phyloP scores from a whole-genome alignment of 345 rosid genomes.

The Kernera saxatilis region DNA sequence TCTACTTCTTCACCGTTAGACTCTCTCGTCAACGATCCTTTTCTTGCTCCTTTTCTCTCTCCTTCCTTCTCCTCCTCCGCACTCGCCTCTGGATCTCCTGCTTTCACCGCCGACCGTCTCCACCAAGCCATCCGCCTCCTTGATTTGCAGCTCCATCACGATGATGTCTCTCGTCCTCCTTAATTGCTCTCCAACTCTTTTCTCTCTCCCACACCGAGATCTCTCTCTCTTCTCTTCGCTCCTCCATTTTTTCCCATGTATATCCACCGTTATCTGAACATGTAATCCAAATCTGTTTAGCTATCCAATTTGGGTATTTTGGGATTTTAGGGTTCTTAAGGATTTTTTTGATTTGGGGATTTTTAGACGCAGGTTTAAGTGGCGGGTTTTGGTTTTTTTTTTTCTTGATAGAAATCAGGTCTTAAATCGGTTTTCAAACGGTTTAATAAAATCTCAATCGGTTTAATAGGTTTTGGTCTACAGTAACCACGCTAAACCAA shows the following conservation, averaged over 20 bases:
- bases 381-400: no score
- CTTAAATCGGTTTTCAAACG: no score
- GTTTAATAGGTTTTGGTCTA: no score
- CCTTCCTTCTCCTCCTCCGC: conserved; percentile 84
- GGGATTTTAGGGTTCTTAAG: no score
- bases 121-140: conserved; percentile 88
- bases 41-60: conserved; percentile 78
- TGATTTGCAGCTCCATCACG: conserved; percentile 80
- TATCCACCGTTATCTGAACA: conserved; percentile 74
- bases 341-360: no score
- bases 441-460: no score
- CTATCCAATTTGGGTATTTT: no score
- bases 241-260: conserved; percentile 79
- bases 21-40: conserved; percentile 59
- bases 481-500: no score
- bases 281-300: conserved; percentile 56
- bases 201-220: conserved; percentile 73
- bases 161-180: conserved; percentile 76
- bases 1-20: conserved; percentile 51
- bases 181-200: conserved; percentile 73
- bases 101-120: conserved; percentile 92
- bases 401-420: no score
- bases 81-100: conserved; percentile 93
- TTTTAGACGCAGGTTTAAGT: no score
- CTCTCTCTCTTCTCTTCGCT: conserved; percentile 74